Base-by-base conservation (phyloP, 2,329 filamentous ascomycete species). In the Penicillium brasilianum region DNA sequence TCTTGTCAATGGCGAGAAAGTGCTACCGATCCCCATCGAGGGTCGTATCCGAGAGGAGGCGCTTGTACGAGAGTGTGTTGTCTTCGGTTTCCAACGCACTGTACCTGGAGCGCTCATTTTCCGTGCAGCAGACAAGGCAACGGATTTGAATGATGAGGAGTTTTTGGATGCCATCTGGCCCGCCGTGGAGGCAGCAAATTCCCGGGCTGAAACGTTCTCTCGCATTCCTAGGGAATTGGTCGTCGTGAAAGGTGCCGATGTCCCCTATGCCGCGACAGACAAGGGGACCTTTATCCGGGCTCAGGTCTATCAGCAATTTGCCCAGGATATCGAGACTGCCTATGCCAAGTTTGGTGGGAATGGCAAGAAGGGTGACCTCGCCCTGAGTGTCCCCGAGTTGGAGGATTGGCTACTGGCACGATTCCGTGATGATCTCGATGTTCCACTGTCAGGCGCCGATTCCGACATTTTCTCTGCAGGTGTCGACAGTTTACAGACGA, bases 401-500 rank as follows among this genome's bases (percentile, higher is more conserved):
- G 75, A 80, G 30, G 69, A 76, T 14, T 74, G 87, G 1, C 78
- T 82, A 0, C 80, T 84, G 46, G 86, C 55, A 20, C 58, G 62
- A n/a, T 72, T 72, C 51, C 62, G 50, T 2, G 54, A 60, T 11
- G 69, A 74, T 2, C 58, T 71, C 18, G 66, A 60, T 3, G 49
- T 67, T 8, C 14, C 54, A 22, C 36, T 69, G 16, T 22, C 69
- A 10, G 48, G 70, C 10, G 67, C 76, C 49, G 80, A 82, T 18
- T 79, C 81, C 0, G 87, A 89, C 68, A 85, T 90, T 67, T 89
- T 88, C 67, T 74, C 79, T 0, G 74, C 80, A 0, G 87, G 87
- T 0, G 76, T 88, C 1, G 87, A 89, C 69, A 86, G 83, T 49
- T 72, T 89, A 28, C 84, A 87, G 62, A 83, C 85, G 1, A 85